Evolutionary conservation across 331 rosid species (phyloP), one percentile per base, ranked within the genome.

Genomic region (Cucumis variabilis): DNA sequence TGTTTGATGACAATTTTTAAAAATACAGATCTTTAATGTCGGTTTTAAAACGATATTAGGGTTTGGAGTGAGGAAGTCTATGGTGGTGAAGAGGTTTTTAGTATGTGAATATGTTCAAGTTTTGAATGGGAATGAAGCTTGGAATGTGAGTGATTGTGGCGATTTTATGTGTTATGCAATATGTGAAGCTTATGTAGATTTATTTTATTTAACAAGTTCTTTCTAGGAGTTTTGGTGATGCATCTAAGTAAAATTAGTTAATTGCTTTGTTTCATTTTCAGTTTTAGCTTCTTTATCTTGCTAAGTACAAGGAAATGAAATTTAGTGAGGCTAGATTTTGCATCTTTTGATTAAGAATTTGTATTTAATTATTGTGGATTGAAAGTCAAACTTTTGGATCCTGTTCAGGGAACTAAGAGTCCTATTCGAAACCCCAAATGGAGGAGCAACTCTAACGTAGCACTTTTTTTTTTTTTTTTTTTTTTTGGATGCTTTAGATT

Each of bases 41-140:
- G 41, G 41, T 37, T 37, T 37, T 2, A 37, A 37, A 37, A 4
- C 4, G 41, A 37, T 6, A 37, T 37, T 37, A 37, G 6, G 6
- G 41, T 4, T 37, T 37, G 37, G 37, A 30, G 37, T 30, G 37
- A 30, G 37, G 37, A 30, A 37, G 41, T 37, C 41, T 37, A 3
- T 51, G 77, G 12, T 79, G 1, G n/a, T 46, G 17, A 71, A 37
- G 77, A 37, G 74, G 87, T 60, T 83, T 37, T 24, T 55, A 82
- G 86, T 78, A 27, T 51, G 27, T 53, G 83, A 93, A 89, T 23
- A 96, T 96, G 99, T 94, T 96, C 88, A 92, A 96, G 11, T 95
- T 96, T 90, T 98, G 98, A 85, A 92, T 96, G 88, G 97, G 98
- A 73, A 90, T 87, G 93, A 96, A 95, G 92, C 93, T 90, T 82